A percentile compares a stretch with the other conserved stretches of the same genome.
Evolutionary conservation across 1,284 basidiomycete species (phyloP).

Genomic region (Phylloboletellus chloephorus): DNA sequence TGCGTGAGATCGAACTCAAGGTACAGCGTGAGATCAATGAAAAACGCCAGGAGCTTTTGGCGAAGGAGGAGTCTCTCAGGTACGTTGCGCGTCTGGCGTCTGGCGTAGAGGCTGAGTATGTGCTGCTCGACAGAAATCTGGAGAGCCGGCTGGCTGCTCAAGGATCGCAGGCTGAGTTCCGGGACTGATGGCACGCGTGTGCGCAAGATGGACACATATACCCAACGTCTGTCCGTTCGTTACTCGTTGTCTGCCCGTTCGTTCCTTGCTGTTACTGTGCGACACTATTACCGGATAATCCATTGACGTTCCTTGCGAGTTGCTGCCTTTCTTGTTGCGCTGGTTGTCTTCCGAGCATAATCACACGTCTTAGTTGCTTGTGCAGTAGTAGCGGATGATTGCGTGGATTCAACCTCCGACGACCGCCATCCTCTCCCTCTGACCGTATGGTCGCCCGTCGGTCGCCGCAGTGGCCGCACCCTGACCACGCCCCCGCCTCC

Average conservation of each 20-base stretch:
- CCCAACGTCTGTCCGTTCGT: constrained; percentile 32
- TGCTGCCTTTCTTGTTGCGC: constrained; percentile 30
- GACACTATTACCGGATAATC: constrained; percentile 34
- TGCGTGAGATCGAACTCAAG: constrained; percentile 97
- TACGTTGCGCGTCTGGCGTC: constrained; percentile 30
- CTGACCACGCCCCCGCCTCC: constrained; percentile 31
- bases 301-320: constrained; percentile 34
- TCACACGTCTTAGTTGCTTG: constrained; percentile 15
- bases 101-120: constrained; percentile 3
- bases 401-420: constrained; percentile 32
- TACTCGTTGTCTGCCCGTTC: constrained; percentile 30
- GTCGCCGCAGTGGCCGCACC: constrained; percentile 51
- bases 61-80: constrained; percentile 89
- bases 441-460: constrained; percentile 42
- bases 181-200: constrained; percentile 38
- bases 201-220: constrained; percentile 30
- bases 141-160: constrained; percentile 87
- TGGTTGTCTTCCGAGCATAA: constrained; percentile 24
- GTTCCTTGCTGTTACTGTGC: constrained; percentile 32
- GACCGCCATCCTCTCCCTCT: constrained; percentile 5
- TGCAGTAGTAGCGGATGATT: constrained; percentile 4
- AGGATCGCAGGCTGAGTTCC: constrained; percentile 63
- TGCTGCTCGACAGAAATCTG: constrained; percentile 56
- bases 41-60: constrained; percentile 94
- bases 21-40: constrained; percentile 99